A percentile compares a stretch with the other conserved stretches of the same genome.
Conservation (phyloP, 1,284 basidiomycete species). For the Xanthoconium separans region DNA sequence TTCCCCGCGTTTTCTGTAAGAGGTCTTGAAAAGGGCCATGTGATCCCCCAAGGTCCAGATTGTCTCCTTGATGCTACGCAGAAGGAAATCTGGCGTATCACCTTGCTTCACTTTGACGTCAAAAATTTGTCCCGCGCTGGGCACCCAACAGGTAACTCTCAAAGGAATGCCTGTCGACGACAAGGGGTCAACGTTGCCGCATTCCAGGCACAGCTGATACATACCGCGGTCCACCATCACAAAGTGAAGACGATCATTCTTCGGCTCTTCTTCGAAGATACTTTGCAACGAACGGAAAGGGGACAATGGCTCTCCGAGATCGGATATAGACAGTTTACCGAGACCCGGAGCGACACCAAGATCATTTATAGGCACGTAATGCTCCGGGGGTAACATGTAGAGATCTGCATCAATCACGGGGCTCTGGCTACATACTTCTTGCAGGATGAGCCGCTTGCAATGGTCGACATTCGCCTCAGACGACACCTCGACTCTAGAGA, state of each 20-base stretch:
- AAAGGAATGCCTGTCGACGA: not conserved
- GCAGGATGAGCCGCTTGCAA: not conserved
- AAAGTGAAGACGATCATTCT: not conserved
- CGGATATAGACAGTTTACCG: too few relatives aligned
- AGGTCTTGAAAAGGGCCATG: not conserved
- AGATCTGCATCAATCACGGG: not conserved
- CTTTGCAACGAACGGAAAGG: too few relatives aligned
- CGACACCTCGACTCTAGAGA: not conserved
- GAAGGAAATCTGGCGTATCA: not conserved
- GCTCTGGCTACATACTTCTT: not conserved
- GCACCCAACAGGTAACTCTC: not conserved
- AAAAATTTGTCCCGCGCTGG: not conserved
- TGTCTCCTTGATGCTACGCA: not conserved
- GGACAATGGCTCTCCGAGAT: too few relatives aligned
- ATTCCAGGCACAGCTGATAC: not conserved
- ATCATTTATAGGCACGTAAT: too few relatives aligned
- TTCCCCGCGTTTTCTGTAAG: not conserved
- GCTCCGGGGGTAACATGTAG: not conserved
- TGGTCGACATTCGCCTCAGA: not conserved
- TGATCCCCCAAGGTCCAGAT: not conserved
- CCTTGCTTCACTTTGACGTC: not conserved
- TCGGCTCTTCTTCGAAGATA: not conserved
- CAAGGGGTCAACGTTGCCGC: not conserved
- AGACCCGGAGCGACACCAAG: too few relatives aligned
- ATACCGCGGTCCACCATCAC: not conserved